A percentile compares a stretch with the other conserved stretches of the same genome.
Conservation (phyloP, 2,329 filamentous ascomycete genomes). For the Lecanicillium sp. region DNA sequence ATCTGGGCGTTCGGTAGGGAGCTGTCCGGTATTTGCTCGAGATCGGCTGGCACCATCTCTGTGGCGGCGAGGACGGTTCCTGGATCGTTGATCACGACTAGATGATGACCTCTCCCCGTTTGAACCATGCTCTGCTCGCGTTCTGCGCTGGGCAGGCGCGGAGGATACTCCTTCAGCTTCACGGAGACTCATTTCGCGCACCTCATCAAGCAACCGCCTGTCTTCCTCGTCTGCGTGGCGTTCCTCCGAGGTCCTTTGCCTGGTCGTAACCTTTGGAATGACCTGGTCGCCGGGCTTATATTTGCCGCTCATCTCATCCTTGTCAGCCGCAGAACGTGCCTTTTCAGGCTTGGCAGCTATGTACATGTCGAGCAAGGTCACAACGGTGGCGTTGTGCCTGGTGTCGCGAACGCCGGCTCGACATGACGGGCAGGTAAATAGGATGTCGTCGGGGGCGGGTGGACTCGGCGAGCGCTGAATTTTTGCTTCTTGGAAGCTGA, state of each 20-base stretch:
- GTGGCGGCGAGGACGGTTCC: slow-evolving; percentile 20
- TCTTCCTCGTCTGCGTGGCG: slow-evolving; percentile 57
- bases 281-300: slow-evolving; percentile 81
- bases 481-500: slow-evolving; percentile 64
- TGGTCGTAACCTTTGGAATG: slow-evolving; percentile 51
- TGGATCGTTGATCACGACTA: slow-evolving; percentile 21
- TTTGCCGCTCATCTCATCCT: slow-evolving; percentile 63
- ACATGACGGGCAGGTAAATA: slow-evolving; percentile 89
- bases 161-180: slow-evolving; percentile 48
- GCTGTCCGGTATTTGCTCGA: slow-evolving; percentile 23
- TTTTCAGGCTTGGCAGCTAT: slow-evolving; percentile 71
- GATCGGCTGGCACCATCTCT: slow-evolving; percentile 15
- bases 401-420: slow-evolving; percentile 80
- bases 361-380: slow-evolving; percentile 83
- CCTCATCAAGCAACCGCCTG: slow-evolving; percentile 60
- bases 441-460: slow-evolving; percentile 37
- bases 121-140: slow-evolving; percentile 23
- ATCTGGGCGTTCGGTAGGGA: slow-evolving; percentile 27
- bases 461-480: slow-evolving; percentile 43
- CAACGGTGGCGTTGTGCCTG: slow-evolving; percentile 83
- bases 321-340: slow-evolving; percentile 63
- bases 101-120: slow-evolving; percentile 22
- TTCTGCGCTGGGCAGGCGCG: slow-evolving; percentile 20
- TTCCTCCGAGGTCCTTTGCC: slow-evolving; percentile 45
- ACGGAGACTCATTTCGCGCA: slow-evolving; percentile 65